These are phyloP conservation scores for Cyberlindnera subsufficiens DNA, from an alignment of 805 yeast genomes.

Conservation along the genomic window DNA sequence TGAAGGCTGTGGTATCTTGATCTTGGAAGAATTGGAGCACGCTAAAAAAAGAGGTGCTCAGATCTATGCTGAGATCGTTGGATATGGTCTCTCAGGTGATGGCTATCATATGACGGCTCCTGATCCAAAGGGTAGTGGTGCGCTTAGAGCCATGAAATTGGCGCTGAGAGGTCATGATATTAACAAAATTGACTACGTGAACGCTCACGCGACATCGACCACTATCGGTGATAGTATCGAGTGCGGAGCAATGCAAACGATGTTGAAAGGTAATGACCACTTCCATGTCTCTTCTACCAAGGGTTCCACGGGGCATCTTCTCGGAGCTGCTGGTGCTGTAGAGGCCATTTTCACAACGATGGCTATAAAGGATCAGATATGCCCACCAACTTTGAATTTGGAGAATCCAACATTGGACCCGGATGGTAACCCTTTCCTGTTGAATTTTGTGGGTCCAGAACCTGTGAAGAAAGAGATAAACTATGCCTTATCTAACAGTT, in stretches of 20 bases:
- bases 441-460: constrained; percentile 50
- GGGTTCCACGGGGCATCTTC: constrained; percentile 87
- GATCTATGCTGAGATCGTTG: constrained; percentile 76
- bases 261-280: constrained; percentile 35
- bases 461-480: constrained; percentile 38
- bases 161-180: constrained; percentile 52
- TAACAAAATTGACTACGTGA: constrained; percentile 61
- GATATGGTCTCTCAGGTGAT: constrained; percentile 91
- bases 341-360: constrained; percentile 79
- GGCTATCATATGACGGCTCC: constrained; percentile 95
- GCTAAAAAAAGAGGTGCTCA: constrained; percentile 59
- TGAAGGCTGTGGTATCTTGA: constrained; percentile 84
- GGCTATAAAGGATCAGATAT: constrained; percentile 46
- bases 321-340: constrained; percentile 96
- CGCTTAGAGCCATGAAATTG: constrained; percentile 71
- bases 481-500: constrained; percentile 78
- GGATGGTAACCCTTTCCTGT: constrained; percentile 36
- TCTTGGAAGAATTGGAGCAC: constrained; percentile 73
- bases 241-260: constrained; percentile 57
- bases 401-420: constrained; percentile 44
- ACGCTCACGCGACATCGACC: constrained; percentile 98
- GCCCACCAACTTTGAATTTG: constrained; percentile 84
- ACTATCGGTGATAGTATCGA: constrained; percentile 86
- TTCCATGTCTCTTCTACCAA: constrained; percentile 74
- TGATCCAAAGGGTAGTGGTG: constrained; percentile 75